Evolutionary conservation across 2,329 filamentous ascomycete species (phyloP), one percentile per base, ranked within the genome.

Genomic region (Cercospora brassicicola): DNA sequence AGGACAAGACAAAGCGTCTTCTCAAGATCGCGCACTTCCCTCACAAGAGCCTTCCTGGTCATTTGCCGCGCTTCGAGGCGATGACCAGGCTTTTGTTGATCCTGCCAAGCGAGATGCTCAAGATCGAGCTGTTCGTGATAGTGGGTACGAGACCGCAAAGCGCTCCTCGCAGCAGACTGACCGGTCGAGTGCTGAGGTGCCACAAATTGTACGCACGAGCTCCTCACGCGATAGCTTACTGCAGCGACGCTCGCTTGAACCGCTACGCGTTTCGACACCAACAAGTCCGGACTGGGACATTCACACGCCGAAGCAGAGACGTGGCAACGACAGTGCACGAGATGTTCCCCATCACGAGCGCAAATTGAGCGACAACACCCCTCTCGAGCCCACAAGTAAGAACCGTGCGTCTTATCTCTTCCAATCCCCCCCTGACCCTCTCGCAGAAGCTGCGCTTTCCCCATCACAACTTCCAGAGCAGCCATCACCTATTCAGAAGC

Each of bases 341-440:
- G n/a, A 65, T 20, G 62, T 28, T 18, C 66, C 65, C 31, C 45
- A 53, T n/a, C 71, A 69, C 33, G 69, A 62, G 10, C 73, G 72
- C 10, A 73, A 68, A 10, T 64, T 69, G 7, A 76, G 74, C 61
- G 71, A 68, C 11, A 73, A 73, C 56, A 78, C 75, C 8, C 80
- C 81, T 7, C 74, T 82, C 20, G 79, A 82, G 57, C 79, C 82
- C 20, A 81, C 79, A 8, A 78, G 80, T 31, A 82, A 83, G 69
- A 80, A 84, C 66, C 79, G 80, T 66, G 81, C 82, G 8, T 83
- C 83, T 13, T 78, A 81, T 30, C 76, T 84, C 4, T 83, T 85
- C 72, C 76, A 81, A 64, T 80, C 81, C 9, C 80, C 81, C 11
- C 81, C 82, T 26, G 72, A 72, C 33, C 65, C 69, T 51, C 59